phyloP scores from a whole-genome alignment of 2,329 filamentous ascomycete species.

The Trichoderma sp. region DNA sequence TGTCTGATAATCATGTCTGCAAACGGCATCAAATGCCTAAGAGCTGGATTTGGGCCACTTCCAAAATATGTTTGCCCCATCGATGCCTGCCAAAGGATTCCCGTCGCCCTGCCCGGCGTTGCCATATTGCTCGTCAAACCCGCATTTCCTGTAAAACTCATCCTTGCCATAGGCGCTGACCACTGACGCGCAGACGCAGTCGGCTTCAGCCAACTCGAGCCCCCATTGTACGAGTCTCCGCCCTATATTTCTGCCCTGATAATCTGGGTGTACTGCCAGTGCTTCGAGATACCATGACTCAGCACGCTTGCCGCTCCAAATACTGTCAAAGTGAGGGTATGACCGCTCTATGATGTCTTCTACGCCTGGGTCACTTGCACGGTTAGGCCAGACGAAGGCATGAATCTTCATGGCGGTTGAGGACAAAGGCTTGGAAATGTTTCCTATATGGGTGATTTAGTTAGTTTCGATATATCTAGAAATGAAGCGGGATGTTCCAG shows the following conservation, averaged over 20 bases:
- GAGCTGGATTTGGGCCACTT: not conserved
- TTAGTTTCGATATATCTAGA: not conserved
- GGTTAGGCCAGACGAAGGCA: not conserved
- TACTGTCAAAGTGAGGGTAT: not conserved
- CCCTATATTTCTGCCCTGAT: not conserved
- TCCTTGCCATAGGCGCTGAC: constrained; percentile 6
- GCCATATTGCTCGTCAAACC: not conserved
- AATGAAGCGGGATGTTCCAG: too few relatives aligned
- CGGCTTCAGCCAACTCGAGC: not conserved
- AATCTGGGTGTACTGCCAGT: not conserved
- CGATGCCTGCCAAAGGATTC: constrained; percentile 3
- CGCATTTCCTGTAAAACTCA: not conserved
- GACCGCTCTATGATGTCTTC: not conserved
- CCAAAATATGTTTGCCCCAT: constrained; percentile 11
- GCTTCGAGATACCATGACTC: constrained; percentile 13
- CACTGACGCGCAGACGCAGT: not conserved
- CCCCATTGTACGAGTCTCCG: constrained; percentile 2
- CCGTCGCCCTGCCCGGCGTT: not conserved
- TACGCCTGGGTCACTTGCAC: not conserved
- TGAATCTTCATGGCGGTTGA: not conserved
- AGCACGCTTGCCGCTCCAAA: not conserved
- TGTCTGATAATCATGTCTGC: too few relatives aligned
- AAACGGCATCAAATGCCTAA: not conserved
- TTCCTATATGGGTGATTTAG: not conserved
- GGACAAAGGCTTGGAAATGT: not conserved